These are phyloP conservation scores for Lipomyces kockii DNA, from an alignment of 805 yeast species.

Conservation along the genomic window DNA sequence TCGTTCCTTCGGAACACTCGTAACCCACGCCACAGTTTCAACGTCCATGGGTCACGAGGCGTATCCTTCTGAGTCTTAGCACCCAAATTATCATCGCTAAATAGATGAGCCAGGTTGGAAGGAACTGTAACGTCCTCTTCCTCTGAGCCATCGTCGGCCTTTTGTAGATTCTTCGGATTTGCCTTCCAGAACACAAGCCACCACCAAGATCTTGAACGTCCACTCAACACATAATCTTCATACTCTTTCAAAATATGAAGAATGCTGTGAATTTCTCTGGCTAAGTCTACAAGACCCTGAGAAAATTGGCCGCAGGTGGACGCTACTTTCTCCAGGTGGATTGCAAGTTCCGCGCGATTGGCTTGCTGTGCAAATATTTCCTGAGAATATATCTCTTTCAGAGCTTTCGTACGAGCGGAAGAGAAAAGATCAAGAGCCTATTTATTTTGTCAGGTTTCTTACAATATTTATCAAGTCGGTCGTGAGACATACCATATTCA, in stretches of 20 bases:
- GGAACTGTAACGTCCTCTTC: slow-evolving; percentile 32
- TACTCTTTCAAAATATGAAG: slow-evolving; percentile 48
- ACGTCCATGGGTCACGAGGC: slow-evolving; percentile 31
- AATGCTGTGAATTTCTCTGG: slow-evolving; percentile 56
- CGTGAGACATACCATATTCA: slow-evolving; percentile 19
- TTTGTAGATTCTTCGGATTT: slow-evolving; percentile 17
- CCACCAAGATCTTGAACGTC: slow-evolving; percentile 49
- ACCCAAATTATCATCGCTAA: slow-evolving; percentile 22
- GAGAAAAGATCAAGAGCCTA: slow-evolving; percentile 56
- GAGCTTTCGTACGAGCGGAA: slow-evolving; percentile 60
- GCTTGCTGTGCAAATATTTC: slow-evolving; percentile 52
- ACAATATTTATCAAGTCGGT: too few species aligned
- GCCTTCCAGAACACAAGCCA: slow-evolving; percentile 61
- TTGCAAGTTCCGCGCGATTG: slow-evolving; percentile 48
- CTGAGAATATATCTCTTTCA: slow-evolving; percentile 62
- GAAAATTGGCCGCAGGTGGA: slow-evolving; percentile 85
- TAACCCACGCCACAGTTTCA: slow-evolving; percentile 47
- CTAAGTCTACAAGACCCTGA: slow-evolving; percentile 63
- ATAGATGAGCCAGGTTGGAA: slow-evolving; percentile 28
- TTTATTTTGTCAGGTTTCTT: slow-evolving; percentile 43
- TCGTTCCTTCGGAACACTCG: slow-evolving; percentile 65
- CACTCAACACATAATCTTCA: slow-evolving; percentile 35
- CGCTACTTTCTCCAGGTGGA: slow-evolving; percentile 76
- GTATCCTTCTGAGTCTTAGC: slow-evolving; percentile 19
- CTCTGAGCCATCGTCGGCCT: background rate